Evolutionary conservation across 2,329 filamentous ascomycete genomes (phyloP).

Genomic region (Talaromyces sp.): DNA sequence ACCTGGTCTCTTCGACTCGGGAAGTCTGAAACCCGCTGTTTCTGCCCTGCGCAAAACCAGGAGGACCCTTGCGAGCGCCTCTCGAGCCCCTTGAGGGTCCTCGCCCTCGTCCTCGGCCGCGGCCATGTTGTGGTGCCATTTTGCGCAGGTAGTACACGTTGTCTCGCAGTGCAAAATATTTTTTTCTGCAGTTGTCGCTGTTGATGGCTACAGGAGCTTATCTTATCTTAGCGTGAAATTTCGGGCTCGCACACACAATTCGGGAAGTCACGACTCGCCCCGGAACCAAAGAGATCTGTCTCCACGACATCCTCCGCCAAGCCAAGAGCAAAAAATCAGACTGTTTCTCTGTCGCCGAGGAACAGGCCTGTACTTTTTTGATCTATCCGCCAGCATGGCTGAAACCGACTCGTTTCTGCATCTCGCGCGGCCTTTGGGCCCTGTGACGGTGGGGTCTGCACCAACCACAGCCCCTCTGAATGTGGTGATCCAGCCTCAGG

Average conservation of each 20-base stretch:
- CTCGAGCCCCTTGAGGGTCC: not conserved
- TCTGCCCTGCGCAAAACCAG: conserved; percentile 13
- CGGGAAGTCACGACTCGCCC: conserved; percentile 19
- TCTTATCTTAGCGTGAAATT: conserved; percentile 47
- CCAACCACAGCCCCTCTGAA: conserved; percentile 85
- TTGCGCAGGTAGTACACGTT: not conserved
- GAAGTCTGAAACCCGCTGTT: conserved; percentile 29
- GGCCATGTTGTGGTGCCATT: conserved; percentile 26
- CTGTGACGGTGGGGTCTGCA: conserved; percentile 70
- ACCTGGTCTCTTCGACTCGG: conserved; percentile 35
- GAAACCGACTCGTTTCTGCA: conserved; percentile 84
- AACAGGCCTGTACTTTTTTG: conserved; percentile 13
- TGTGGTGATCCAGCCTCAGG: conserved; percentile 93
- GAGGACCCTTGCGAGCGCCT: not conserved
- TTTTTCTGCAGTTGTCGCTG: conserved; percentile 11
- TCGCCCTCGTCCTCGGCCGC: conserved; percentile 24
- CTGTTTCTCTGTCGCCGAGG: conserved; percentile 15
- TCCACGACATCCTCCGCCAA: conserved; percentile 22
- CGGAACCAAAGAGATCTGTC: conserved; percentile 24
- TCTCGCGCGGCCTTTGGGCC: conserved; percentile 85
- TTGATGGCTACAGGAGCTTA: conserved; percentile 20
- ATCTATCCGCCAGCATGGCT: conserved; percentile 63
- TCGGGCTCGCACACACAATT: conserved; percentile 36
- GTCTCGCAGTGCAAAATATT: not conserved
- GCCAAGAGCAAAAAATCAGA: conserved; percentile 22